These are phyloP conservation scores for Pseudozyma tsukubaensis DNA, from an alignment of 1,284 basidiomycete species.

Conservation along the genomic window DNA sequence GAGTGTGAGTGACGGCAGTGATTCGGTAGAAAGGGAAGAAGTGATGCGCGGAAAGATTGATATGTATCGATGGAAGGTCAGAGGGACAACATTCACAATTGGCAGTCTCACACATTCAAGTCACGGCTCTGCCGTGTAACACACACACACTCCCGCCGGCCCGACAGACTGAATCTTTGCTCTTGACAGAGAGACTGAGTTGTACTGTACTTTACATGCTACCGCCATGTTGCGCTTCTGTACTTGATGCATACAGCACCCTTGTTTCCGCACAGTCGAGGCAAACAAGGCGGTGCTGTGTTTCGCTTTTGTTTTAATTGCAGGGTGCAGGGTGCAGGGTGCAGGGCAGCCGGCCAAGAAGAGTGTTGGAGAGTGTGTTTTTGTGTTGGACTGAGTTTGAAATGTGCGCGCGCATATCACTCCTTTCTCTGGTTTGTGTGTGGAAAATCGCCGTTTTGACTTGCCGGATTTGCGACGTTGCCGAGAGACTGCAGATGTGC, in stretches of 20 bases:
- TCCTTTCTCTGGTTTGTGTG: neutral
- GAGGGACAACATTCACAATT: neutral
- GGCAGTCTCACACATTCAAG: neutral
- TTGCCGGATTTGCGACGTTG: conserved; percentile 8
- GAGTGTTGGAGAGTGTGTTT: neutral
- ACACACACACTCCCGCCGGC: too few relatives aligned
- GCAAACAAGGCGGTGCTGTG: neutral
- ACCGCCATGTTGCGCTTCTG: too few relatives aligned
- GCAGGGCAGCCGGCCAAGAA: neutral
- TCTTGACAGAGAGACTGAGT: too few relatives aligned
- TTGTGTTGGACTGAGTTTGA: conserved; percentile 7
- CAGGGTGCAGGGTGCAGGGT: neutral
- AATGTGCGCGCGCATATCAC: conserved; percentile 6
- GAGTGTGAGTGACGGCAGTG: neutral
- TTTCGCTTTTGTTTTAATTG: neutral
- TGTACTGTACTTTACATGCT: too few relatives aligned
- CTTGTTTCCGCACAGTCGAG: neutral
- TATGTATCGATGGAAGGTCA: conserved; percentile 4
- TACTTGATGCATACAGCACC: too few relatives aligned
- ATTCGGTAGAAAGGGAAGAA: neutral
- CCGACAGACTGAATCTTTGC: too few relatives aligned
- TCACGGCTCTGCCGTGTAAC: neutral
- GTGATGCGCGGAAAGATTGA: conserved; percentile 5
- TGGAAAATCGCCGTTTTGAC: conserved; percentile 4
- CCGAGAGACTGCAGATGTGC: neutral